phyloP scores from a whole-genome alignment of 208 protist species.

The Sergeia podlipaevii region DNA sequence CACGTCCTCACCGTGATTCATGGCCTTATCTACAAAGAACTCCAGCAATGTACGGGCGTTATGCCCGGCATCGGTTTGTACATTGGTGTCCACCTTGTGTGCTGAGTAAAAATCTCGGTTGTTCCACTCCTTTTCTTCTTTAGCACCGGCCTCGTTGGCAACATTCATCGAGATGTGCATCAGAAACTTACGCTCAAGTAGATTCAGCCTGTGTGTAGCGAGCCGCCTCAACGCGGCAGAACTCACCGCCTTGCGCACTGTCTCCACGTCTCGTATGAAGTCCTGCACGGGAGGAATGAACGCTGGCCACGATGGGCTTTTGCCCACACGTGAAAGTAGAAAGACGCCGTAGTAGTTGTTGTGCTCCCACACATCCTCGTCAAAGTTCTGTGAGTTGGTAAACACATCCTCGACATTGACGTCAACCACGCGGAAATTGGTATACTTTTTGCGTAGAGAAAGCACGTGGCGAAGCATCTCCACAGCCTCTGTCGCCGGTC shows the following conservation, averaged over 20 bases:
- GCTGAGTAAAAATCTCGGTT: conserved; percentile 90
- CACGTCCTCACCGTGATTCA: conserved; percentile 86
- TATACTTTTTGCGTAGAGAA: conserved; percentile 72
- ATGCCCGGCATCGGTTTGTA: conserved; percentile 83
- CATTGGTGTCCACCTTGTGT: conserved; percentile 90
- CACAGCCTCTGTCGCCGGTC: conserved; percentile 38
- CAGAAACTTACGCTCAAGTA: conserved; percentile 92
- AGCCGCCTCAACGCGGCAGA: conserved; percentile 72
- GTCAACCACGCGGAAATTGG: conserved; percentile 35
- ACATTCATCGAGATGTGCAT: conserved; percentile 93
- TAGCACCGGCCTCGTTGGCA: conserved; percentile 67
- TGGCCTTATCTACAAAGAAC: conserved; percentile 89
- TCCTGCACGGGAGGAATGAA: conserved; percentile 73
- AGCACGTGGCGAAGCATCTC: conserved; percentile 61
- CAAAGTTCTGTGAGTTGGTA: conserved; percentile 57
- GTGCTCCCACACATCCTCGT: conserved; percentile 85
- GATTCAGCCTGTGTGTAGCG: conserved; percentile 74
- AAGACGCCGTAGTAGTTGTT: conserved; percentile 90
- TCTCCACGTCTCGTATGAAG: conserved; percentile 82
- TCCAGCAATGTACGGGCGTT: conserved; percentile 86
- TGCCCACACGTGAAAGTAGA: conserved; percentile 63
- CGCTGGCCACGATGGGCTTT: conserved; percentile 65
- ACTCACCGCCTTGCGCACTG: conserved; percentile 56
- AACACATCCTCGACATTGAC: conserved; percentile 87
- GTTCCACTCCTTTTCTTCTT: conserved; percentile 87